These are phyloP conservation scores for Phytophthora litchii DNA, from an alignment of 352 stramenopile species.

Conservation along the genomic window DNA sequence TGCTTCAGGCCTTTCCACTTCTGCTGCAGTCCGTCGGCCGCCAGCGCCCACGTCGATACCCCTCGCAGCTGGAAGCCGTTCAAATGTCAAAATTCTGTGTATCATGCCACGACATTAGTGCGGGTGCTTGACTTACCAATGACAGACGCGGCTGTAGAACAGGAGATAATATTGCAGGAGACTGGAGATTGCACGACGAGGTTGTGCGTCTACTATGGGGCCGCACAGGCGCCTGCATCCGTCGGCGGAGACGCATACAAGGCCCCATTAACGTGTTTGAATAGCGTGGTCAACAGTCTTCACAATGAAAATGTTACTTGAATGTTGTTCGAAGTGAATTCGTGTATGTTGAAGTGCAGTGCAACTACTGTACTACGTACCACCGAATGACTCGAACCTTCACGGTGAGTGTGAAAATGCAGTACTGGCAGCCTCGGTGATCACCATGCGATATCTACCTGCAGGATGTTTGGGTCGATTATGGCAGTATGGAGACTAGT, in stretches of 20 bases:
- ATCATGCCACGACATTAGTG: conserved; percentile 1
- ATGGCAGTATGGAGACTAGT: too few species aligned
- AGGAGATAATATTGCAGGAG: background rate
- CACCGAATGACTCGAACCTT: too few species aligned
- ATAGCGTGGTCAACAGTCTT: too few species aligned
- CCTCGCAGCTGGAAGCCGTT: conserved; percentile 22
- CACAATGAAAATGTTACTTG: background rate
- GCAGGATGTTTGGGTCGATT: too few species aligned
- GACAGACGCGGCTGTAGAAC: background rate
- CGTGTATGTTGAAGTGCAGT: too few species aligned
- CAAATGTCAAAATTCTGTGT: conserved; percentile 14
- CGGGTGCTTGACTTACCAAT: conserved; percentile 17
- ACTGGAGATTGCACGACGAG: conserved; percentile 1
- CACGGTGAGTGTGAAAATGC: too few species aligned
- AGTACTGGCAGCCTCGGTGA: too few species aligned
- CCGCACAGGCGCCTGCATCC: conserved; percentile 22
- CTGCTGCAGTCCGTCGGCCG: conserved; percentile 72
- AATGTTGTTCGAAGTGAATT: conserved; percentile 3
- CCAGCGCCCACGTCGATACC: conserved; percentile 78
- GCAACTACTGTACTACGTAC: too few species aligned
- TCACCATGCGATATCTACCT: too few species aligned
- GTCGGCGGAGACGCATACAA: conserved; percentile 17
- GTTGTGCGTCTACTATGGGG: conserved; percentile 4
- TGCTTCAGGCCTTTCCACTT: conserved; percentile 88
- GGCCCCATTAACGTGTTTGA: conserved; percentile 3